phyloP scores from a whole-genome alignment of 345 rosid genomes.

The Melastoma malabathricum region DNA sequence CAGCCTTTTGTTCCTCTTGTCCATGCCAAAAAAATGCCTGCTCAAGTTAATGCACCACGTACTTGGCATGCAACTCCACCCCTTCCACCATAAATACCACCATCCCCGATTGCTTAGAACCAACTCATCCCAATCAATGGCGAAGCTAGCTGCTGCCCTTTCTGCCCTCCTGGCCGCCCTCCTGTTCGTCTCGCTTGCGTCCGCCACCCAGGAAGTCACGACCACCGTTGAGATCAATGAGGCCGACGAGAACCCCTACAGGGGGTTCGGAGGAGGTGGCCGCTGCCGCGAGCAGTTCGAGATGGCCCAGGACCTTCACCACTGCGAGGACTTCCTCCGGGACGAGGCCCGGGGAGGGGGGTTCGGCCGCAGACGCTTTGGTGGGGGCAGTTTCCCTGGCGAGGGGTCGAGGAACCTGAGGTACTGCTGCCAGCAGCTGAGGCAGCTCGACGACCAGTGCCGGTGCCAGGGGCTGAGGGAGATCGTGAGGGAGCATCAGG shows the following conservation, averaged over 20 bases:
- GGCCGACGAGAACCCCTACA: neutral
- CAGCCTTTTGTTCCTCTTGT: too few relatives aligned
- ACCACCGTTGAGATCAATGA: constrained; percentile 14
- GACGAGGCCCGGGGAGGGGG: neutral
- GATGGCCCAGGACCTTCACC: constrained; percentile 11
- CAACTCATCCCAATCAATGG: too few relatives aligned
- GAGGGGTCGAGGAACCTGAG: constrained; percentile 1
- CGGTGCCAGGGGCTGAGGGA: constrained; percentile 8
- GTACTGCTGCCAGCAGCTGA: constrained; percentile 11
- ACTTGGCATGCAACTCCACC: too few relatives aligned
- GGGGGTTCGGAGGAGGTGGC: constrained; percentile 6
- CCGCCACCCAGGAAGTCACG: constrained; percentile 12
- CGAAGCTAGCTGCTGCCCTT: neutral
- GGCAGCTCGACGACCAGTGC: constrained; percentile 7
- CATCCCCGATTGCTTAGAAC: too few relatives aligned
- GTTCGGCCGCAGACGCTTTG: too few relatives aligned
- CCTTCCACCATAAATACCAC: too few relatives aligned
- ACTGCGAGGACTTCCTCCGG: too few relatives aligned
- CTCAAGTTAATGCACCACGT: too few relatives aligned
- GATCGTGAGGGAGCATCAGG: constrained; percentile 1
- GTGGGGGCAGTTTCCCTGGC: neutral
- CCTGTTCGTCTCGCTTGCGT: constrained; percentile 6
- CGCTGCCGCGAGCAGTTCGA: constrained; percentile 11
- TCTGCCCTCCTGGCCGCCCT: constrained; percentile 10
- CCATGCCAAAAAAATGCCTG: too few relatives aligned